phyloP scores from a whole-genome alignment of 1,139 yeast genomes.

The Magnusiomyces magnusii region DNA sequence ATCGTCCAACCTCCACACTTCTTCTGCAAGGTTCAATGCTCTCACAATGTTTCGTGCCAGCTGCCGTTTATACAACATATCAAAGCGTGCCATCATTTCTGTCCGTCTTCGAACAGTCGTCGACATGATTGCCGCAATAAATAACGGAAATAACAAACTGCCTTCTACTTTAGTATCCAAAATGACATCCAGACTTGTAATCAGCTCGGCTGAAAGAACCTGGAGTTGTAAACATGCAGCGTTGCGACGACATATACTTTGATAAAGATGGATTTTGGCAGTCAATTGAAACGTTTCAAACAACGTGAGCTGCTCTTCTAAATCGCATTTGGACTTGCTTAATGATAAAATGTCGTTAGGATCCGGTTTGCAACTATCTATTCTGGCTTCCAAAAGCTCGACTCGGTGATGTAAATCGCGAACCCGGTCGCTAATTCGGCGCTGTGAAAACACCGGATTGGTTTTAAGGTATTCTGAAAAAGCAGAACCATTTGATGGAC shows the following conservation, averaged over 20 bases:
- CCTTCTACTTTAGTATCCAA: constrained; percentile 65
- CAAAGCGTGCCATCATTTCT: constrained; percentile 47
- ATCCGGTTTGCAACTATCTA: constrained; percentile 50
- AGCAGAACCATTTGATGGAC: not conserved
- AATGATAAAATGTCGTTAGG: constrained; percentile 42
- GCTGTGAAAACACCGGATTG: not conserved
- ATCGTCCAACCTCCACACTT: constrained; percentile 47
- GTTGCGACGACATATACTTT: constrained; percentile 51
- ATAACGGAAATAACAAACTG: constrained; percentile 65
- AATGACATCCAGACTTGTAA: constrained; percentile 52
- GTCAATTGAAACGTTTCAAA: constrained; percentile 69
- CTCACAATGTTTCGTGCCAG: constrained; percentile 61
- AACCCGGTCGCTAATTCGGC: not conserved
- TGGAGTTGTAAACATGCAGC: constrained; percentile 62
- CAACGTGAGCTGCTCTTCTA: constrained; percentile 58
- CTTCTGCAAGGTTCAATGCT: constrained; percentile 51
- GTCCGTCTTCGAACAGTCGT: constrained; percentile 40
- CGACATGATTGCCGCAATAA: constrained; percentile 68
- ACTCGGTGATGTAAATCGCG: constrained; percentile 31
- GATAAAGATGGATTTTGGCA: constrained; percentile 59
- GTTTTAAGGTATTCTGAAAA: not conserved
- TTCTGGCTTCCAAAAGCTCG: constrained; percentile 41
- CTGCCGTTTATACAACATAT: constrained; percentile 50
- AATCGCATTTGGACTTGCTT: constrained; percentile 40
- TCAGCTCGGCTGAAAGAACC: constrained; percentile 46